Conservation (phyloP, 2,329 filamentous ascomycete species). For the Amauroascus verrucosus region DNA sequence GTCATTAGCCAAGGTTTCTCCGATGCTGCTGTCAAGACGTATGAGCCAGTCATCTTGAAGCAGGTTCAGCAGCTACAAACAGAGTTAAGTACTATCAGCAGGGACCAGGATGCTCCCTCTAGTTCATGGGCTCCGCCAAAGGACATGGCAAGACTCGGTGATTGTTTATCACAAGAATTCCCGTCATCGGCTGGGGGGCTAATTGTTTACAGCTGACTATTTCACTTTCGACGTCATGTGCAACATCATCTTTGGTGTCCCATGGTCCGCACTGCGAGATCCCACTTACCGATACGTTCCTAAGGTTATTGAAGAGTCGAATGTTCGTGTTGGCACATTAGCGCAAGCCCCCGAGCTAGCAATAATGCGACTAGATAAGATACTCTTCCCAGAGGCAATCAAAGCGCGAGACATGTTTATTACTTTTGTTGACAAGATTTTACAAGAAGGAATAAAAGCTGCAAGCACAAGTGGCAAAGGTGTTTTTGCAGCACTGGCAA, state of each 20-base stretch:
- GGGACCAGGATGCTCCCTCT: too few species aligned
- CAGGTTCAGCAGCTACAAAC: constrained; percentile 31
- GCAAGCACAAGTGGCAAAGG: background rate
- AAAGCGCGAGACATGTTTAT: constrained; percentile 2
- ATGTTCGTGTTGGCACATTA: background rate
- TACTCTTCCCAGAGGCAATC: background rate
- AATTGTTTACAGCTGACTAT: constrained; percentile 20
- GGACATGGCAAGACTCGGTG: constrained; percentile 39
- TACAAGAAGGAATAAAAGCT: background rate
- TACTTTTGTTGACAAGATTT: background rate
- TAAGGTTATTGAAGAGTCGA: constrained; percentile 1
- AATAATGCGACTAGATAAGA: background rate
- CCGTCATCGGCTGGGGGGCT: too few species aligned
- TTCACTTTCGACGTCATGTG: constrained; percentile 36
- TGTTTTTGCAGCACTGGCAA: background rate
- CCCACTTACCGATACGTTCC: background rate
- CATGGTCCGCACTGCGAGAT: background rate
- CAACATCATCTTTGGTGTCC: background rate
- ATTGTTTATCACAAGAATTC: constrained; percentile 13
- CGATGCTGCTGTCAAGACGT: constrained; percentile 41
- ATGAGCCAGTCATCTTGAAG: constrained; percentile 56
- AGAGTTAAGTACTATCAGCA: too few species aligned
- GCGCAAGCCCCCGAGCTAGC: background rate
- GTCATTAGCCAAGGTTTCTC: constrained; percentile 23
- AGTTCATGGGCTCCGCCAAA: too few species aligned